These are phyloP conservation scores for Fusarium sp. DNA, from an alignment of 2,329 filamentous ascomycete genomes.

Conservation along the genomic window DNA sequence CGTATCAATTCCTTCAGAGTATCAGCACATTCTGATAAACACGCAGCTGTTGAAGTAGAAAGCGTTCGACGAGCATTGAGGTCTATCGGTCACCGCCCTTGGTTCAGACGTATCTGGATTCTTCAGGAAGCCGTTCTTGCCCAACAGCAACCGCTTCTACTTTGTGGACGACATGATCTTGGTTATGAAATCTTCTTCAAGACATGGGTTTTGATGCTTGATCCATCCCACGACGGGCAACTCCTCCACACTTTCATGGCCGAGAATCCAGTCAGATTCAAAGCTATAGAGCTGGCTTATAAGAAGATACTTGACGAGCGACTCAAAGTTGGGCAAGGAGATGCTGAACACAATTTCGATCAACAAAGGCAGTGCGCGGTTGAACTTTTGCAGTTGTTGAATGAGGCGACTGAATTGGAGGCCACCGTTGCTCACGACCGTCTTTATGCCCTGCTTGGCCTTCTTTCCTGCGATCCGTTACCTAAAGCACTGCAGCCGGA, in stretches of 20 bases:
- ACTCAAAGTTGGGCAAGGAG: neutral
- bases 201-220: slow-evolving; percentile 18
- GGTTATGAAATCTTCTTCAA: slow-evolving; percentile 24
- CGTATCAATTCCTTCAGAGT: neutral
- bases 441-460: slow-evolving; percentile 19
- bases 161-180: neutral
- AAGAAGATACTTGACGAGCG: neutral
- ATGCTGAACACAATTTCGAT: accelerated
- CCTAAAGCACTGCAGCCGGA: neutral
- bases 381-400: neutral
- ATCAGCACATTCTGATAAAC: accelerated
- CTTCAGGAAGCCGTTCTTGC: slow-evolving; percentile 27
- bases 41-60: neutral
- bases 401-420: slow-evolving; percentile 21
- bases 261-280: slow-evolving; percentile 13
- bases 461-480: slow-evolving; percentile 15
- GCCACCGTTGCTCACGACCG: slow-evolving; percentile 28
- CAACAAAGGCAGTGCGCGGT: slow-evolving; percentile 12
- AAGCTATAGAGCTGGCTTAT: slow-evolving; percentile 9
- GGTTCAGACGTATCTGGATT: slow-evolving; percentile 35
- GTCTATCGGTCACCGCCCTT: slow-evolving; percentile 4
- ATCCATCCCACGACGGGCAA: slow-evolving; percentile 13
- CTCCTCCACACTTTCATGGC: slow-evolving; percentile 13
- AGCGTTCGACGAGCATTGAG: neutral
- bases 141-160: neutral